Percentiles rank a stretch among this genome's conserved stretches.
phyloP scores from a whole-genome alignment of 495 filamentous ascomycete genomes.

The Talaromyces adpressus region DNA sequence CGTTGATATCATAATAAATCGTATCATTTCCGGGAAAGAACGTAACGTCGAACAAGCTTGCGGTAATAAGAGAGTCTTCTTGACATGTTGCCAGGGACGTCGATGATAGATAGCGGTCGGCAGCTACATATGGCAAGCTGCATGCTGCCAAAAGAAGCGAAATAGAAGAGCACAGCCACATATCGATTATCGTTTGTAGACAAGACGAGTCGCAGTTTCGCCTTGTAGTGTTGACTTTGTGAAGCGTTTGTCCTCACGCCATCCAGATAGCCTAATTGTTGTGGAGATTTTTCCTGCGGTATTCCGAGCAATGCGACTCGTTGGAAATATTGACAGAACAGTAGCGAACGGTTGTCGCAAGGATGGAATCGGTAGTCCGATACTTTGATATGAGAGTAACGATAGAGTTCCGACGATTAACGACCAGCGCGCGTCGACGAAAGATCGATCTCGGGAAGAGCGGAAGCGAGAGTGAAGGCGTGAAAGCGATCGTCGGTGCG shows the following conservation, averaged over 20 bases:
- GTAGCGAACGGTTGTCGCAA: background rate
- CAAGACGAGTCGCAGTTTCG: background rate
- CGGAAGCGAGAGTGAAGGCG: background rate
- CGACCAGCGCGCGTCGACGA: background rate
- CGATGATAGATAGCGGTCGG: conserved; percentile 29
- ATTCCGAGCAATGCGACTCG: background rate
- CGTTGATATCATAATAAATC: conserved; percentile 60
- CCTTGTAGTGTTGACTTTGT: background rate
- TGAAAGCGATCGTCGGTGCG: background rate
- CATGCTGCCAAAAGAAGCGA: conserved; percentile 2
- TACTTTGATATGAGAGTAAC: background rate
- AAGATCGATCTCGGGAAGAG: background rate
- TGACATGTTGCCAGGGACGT: conserved; percentile 64
- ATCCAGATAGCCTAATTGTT: background rate
- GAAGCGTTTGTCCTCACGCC: background rate
- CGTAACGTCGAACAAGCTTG: conserved; percentile 62
- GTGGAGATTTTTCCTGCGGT: background rate
- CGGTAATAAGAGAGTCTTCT: conserved; percentile 56
- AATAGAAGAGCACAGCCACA: background rate
- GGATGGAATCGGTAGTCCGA: background rate
- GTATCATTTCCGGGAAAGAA: conserved; percentile 61
- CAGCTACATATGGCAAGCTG: background rate
- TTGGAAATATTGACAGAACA: background rate
- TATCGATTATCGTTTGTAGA: background rate
- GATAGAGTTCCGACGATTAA: background rate